A percentile compares a stretch with the other conserved stretches of the same genome.
Evolutionary conservation across 495 filamentous ascomycete genomes (phyloP).

Genomic region (Aspergillus conjunctus): DNA sequence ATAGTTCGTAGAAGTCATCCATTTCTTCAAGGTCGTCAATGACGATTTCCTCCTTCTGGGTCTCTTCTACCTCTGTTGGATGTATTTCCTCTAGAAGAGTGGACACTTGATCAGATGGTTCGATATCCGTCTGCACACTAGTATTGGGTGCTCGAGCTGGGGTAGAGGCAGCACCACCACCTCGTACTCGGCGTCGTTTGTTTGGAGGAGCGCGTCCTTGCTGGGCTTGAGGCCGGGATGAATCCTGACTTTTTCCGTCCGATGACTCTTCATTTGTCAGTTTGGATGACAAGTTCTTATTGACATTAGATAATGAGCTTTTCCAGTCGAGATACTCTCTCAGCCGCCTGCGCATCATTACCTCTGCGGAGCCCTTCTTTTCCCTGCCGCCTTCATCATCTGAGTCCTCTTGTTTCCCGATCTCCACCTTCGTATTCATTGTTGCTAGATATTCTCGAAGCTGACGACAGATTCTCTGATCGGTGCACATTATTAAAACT

Average conservation of each 20-base stretch:
- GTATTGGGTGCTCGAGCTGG: conserved; percentile 62
- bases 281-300: conserved; percentile 67
- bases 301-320: conserved; percentile 81
- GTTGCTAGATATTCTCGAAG: conserved; percentile 87
- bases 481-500: conserved; percentile 93
- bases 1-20: conserved; percentile 88
- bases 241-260: conserved; percentile 26
- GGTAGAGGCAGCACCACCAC: conserved; percentile 64
- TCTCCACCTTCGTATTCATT: conserved; percentile 75
- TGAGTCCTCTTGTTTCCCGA: conserved; percentile 30
- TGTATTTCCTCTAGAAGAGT: conserved; percentile 66
- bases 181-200: conserved; percentile 87
- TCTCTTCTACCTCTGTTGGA: conserved; percentile 64
- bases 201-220: conserved; percentile 74
- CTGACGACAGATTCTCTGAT: conserved; percentile 84
- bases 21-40: conserved; percentile 86
- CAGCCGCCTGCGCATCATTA: conserved; percentile 86
- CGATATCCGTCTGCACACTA: conserved; percentile 75
- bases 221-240: conserved; percentile 31
- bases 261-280: conserved; percentile 30
- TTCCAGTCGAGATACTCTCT: conserved; percentile 94
- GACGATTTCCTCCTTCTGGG: conserved; percentile 71
- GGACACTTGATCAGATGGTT: conserved; percentile 74
- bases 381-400: conserved; percentile 47
- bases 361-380: conserved; percentile 68